Evolutionary conservation across 2,329 filamentous ascomycete species (phyloP).

Genomic region (Colletotrichum truncatum): DNA sequence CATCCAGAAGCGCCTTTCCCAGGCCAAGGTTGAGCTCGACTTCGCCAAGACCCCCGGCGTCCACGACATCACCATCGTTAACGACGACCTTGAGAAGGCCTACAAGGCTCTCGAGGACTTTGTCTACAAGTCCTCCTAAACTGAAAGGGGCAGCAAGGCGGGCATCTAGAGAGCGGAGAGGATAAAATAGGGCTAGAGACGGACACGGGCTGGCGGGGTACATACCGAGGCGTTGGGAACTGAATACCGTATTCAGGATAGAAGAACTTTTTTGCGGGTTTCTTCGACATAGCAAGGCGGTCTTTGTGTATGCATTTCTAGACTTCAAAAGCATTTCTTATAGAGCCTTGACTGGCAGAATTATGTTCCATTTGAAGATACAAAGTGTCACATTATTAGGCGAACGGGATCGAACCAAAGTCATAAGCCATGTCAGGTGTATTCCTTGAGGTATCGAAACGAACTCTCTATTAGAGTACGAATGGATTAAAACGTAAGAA

Average conservation of each 20-base stretch:
- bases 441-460: slow-evolving; percentile 51
- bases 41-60: slow-evolving; percentile 73
- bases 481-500: slow-evolving; percentile 42
- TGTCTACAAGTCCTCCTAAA: slow-evolving; percentile 47
- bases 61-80: slow-evolving; percentile 48
- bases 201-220: not conserved
- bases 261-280: slow-evolving; percentile 5
- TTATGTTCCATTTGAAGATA: not conserved
- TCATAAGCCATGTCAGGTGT: slow-evolving; percentile 25
- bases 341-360: not conserved
- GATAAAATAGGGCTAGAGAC: not conserved
- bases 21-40: slow-evolving; percentile 79
- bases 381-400: slow-evolving; percentile 45
- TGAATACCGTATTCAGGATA: slow-evolving; percentile 4
- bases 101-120: slow-evolving; percentile 62
- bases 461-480: slow-evolving; percentile 51
- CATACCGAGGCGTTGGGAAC: slow-evolving; percentile 11
- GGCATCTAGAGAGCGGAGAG: not conserved
- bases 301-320: slow-evolving; percentile 13
- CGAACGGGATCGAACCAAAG: too few relatives aligned
- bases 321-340: slow-evolving; percentile 13
- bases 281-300: slow-evolving; percentile 14
- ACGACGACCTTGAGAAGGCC: slow-evolving; percentile 57
- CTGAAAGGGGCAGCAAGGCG: not conserved
- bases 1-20: slow-evolving; percentile 73